Base-by-base conservation (phyloP, 352 stramenopile species). In the Elongisporangium undulatum region DNA sequence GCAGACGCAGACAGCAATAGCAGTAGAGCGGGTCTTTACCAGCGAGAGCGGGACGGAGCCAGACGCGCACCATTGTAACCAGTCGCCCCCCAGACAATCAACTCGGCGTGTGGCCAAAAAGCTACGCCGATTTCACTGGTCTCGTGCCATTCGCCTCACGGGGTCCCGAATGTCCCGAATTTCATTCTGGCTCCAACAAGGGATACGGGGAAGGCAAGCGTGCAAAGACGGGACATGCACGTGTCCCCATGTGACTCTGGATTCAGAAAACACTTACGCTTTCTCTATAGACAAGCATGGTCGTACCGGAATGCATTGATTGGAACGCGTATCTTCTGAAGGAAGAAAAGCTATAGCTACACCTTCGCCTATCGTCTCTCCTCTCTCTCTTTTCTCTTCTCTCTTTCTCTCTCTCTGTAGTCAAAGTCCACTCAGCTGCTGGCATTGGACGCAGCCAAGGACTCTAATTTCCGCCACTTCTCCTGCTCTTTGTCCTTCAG, bases 401-500 rank as follows among this genome's bases (percentile, higher is more conserved):
- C 29, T 55, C 21, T 38, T 22, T 48, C 60, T 15, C 38, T 48
- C 29, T 52, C 52, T 45, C 51, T 57, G 49, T 49, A 56, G 51
- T 22, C 29, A 6, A 20, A n/a, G 29, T 50, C 20, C 0, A 15
- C n/a, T 21, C 22, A n/a, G 53, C 79, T 71, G 72, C 71, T 69
- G 65, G 78, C 64, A 57, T 95, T 95, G 51, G 74, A 67, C 53
- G 77, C 78, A 62, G 90, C 92, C 77, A 97, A 75, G 60, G 85
- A 75, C 79, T 98, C 90, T 92, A 98, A 97, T 68, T 91, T 90
- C 67, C 89, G 82, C 94, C 94, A 98, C 65, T 96, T 94, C 51
- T 96, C 86, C 39, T 86, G 68, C 56, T 97, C 82, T 56, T 88
- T 90, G 49, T 87, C 80, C 59, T 88, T 89, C 61, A 80, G 75